phyloP scores from a whole-genome alignment of 75 land plant genomes.

The Cunninghamia lanceolata region DNA sequence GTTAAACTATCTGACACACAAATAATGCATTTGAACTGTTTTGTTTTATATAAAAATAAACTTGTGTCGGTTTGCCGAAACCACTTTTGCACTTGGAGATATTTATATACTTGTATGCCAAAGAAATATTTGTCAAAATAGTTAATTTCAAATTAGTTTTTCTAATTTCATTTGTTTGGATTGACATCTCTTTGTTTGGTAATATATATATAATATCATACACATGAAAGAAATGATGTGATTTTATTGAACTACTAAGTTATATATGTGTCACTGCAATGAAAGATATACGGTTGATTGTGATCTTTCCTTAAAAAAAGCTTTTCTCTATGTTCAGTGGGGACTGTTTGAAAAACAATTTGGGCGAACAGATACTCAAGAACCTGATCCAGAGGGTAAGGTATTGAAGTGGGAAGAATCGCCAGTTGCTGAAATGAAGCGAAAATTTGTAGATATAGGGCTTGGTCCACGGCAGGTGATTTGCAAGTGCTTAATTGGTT shows the following conservation, averaged over 20 bases:
- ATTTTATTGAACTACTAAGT: background rate
- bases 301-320: background rate
- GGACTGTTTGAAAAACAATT: constrained; percentile 82
- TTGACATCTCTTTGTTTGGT: background rate
- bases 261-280: background rate
- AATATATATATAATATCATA: background rate
- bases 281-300: background rate
- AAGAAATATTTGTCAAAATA: background rate
- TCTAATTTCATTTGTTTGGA: background rate
- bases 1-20: background rate
- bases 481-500: background rate
- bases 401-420: constrained; percentile 87
- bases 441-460: constrained; percentile 68
- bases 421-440: constrained; percentile 82
- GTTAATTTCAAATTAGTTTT: background rate
- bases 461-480: constrained; percentile 93
- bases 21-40: background rate
- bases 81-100: background rate
- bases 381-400: constrained; percentile 96
- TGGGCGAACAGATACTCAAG: constrained; percentile 72
- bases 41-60: background rate
- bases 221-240: background rate
- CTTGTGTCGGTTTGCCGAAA: background rate
- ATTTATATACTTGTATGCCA: background rate
- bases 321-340: constrained; percentile 57